These are phyloP conservation scores for Barnettozyma californica DNA, from an alignment of 805 yeast genomes.

Conservation along the genomic window DNA sequence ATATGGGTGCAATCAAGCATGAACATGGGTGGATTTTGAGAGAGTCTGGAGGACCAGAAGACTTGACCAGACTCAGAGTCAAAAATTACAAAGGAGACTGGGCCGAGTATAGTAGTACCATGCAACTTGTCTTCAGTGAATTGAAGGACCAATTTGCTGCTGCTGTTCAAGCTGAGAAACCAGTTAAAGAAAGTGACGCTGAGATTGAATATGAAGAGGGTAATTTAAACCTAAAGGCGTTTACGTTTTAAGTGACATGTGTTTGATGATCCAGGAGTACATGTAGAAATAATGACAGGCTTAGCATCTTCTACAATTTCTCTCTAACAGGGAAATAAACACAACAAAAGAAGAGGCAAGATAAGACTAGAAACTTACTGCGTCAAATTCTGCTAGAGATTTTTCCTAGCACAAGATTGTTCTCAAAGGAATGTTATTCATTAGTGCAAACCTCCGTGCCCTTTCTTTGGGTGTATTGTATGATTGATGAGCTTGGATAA, in stretches of 20 bases:
- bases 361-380: too few species aligned
- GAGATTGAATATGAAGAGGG: background rate
- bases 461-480: too few species aligned
- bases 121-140: conserved; percentile 6
- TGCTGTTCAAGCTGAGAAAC: background rate
- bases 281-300: too few species aligned
- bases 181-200: background rate
- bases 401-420: too few species aligned
- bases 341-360: too few species aligned
- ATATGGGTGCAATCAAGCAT: conserved; percentile 15
- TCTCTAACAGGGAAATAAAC: too few species aligned
- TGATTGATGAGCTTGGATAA: too few species aligned
- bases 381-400: too few species aligned
- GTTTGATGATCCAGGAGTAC: background rate
- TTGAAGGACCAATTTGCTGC: background rate
- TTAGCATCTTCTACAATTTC: too few species aligned
- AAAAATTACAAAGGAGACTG: conserved; percentile 26
- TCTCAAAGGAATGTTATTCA: too few species aligned
- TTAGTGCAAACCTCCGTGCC: too few species aligned
- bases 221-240: background rate
- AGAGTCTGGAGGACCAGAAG: conserved; percentile 12
- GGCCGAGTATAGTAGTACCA: conserved; percentile 20
- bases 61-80: conserved; percentile 18
- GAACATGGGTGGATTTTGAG: conserved; percentile 16
- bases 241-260: background rate